A percentile compares a stretch with the other conserved stretches of the same genome.
Evolutionary conservation across 148 eudicot genomes (phyloP).

Genomic region (Persicaria maculosa): DNA sequence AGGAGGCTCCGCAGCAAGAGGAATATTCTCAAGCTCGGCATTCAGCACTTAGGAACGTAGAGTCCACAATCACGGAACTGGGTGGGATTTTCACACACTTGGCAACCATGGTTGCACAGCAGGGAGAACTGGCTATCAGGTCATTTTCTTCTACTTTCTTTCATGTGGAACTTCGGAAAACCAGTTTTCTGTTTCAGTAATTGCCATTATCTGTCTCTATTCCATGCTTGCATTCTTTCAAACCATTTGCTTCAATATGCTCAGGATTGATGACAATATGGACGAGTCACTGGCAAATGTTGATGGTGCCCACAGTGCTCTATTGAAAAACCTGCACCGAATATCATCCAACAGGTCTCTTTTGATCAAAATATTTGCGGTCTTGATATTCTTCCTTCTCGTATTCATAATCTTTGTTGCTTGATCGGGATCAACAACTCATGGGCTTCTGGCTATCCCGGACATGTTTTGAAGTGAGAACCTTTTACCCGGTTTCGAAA

Average conservation of each 20-base stretch:
- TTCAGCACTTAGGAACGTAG: slow-evolving; percentile 79
- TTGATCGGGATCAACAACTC: slow-evolving; percentile 16
- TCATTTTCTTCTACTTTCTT: slow-evolving; percentile 4
- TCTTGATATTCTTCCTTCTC: slow-evolving; percentile 57
- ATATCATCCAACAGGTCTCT: slow-evolving; percentile 88
- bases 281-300: slow-evolving; percentile 71
- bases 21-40: slow-evolving; percentile 46
- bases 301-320: slow-evolving; percentile 70
- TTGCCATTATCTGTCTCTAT: background rate
- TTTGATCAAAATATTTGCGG: slow-evolving; percentile 64
- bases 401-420: slow-evolving; percentile 62
- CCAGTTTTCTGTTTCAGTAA: background rate
- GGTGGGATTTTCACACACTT: slow-evolving; percentile 79
- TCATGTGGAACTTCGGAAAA: background rate
- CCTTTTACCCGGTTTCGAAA: background rate
- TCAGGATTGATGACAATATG: slow-evolving; percentile 89
- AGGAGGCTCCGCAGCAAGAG: slow-evolving; percentile 64
- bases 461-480: background rate
- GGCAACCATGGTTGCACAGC: slow-evolving; percentile 82
- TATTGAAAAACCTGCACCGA: slow-evolving; percentile 57
- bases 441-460: background rate
- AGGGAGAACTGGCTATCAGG: slow-evolving; percentile 91
- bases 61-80: slow-evolving; percentile 75
- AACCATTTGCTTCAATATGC: background rate
- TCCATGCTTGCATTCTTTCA: background rate